These are phyloP conservation scores for Fonsecaea monophora DNA, from an alignment of 2,329 filamentous ascomycete species.

Conservation along the genomic window DNA sequence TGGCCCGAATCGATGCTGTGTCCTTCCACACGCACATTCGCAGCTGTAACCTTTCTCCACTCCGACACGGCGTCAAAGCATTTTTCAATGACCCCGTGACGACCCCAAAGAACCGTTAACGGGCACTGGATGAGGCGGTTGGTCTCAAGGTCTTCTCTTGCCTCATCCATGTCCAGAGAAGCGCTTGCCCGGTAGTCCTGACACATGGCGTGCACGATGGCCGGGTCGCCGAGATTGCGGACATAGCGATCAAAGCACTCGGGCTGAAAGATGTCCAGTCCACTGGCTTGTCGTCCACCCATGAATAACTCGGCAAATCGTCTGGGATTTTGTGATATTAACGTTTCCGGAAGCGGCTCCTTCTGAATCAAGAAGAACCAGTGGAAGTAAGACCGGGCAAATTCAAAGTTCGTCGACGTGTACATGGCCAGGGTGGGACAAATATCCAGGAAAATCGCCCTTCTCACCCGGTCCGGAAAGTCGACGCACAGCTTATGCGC, in stretches of 20 bases:
- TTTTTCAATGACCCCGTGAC: conserved; percentile 11
- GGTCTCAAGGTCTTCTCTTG: conserved; percentile 3
- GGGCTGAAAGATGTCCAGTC: conserved; percentile 8
- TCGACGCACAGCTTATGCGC: conserved; percentile 10
- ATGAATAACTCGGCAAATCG: conserved; percentile 11
- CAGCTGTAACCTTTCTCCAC: neutral
- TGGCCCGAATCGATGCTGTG: conserved; percentile 8
- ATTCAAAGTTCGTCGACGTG: conserved; percentile 3
- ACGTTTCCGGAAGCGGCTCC: conserved; percentile 6
- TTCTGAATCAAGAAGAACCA: conserved; percentile 21
- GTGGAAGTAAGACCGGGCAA: conserved; percentile 9
- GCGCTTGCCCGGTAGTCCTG: conserved; percentile 10
- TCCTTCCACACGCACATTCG: neutral
- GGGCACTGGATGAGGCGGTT: conserved; percentile 4
- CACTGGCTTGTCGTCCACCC: conserved; percentile 2
- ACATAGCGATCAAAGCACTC: conserved; percentile 10
- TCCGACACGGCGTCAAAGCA: conserved; percentile 11
- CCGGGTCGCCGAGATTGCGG: conserved; percentile 6
- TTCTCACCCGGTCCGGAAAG: neutral
- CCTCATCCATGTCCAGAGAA: conserved; percentile 7
- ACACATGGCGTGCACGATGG: conserved; percentile 13
- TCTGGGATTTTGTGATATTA: conserved; percentile 7
- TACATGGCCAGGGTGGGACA: conserved; percentile 10
- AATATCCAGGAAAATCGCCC: conserved; percentile 9
- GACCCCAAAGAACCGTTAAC: conserved; percentile 9